phyloP scores from a whole-genome alignment of 768 basidiomycete species.

The Psilocybe cyanescens region DNA sequence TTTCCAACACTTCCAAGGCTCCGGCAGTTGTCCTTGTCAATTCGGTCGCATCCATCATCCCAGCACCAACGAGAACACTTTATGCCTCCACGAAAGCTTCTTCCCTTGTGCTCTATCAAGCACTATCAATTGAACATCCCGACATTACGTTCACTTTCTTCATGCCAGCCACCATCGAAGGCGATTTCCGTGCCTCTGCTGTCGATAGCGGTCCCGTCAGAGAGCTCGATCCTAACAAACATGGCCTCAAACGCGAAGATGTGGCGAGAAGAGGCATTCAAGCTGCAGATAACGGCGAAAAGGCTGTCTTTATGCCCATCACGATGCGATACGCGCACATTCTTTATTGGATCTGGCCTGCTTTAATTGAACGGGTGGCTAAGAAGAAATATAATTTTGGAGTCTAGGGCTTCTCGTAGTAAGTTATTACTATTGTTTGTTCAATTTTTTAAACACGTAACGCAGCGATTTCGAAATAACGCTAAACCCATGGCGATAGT shows the following conservation, averaged over 20 bases:
- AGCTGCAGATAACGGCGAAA: conserved; percentile 63
- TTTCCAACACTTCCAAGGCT: conserved; percentile 60
- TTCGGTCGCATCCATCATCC: conserved; percentile 76
- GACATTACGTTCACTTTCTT: conserved; percentile 62
- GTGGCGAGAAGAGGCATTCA: conserved; percentile 65
- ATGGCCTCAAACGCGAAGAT: conserved; percentile 59
- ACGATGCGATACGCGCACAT: conserved; percentile 51
- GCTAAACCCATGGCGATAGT: no score
- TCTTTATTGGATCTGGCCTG: conserved; percentile 68
- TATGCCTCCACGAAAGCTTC: conserved; percentile 88
- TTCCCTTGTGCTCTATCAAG: conserved; percentile 75
- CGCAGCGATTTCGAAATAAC: no score
- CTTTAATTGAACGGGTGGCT: conserved; percentile 59
- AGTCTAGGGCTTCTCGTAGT: neutral
- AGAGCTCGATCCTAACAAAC: conserved; percentile 57
- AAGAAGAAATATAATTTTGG: conserved; percentile 67
- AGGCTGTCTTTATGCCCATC: conserved; percentile 60
- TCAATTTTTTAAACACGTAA: no score
- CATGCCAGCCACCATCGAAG: conserved; percentile 74
- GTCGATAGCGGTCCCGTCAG: conserved; percentile 58
- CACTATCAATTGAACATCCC: conserved; percentile 82
- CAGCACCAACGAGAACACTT: conserved; percentile 83
- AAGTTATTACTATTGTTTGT: no score
- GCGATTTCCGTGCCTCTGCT: conserved; percentile 79
- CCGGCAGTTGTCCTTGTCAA: conserved; percentile 84